Evolutionary conservation across 805 yeast species (phyloP).

Genomic region (Metschnikowia sp.): DNA sequence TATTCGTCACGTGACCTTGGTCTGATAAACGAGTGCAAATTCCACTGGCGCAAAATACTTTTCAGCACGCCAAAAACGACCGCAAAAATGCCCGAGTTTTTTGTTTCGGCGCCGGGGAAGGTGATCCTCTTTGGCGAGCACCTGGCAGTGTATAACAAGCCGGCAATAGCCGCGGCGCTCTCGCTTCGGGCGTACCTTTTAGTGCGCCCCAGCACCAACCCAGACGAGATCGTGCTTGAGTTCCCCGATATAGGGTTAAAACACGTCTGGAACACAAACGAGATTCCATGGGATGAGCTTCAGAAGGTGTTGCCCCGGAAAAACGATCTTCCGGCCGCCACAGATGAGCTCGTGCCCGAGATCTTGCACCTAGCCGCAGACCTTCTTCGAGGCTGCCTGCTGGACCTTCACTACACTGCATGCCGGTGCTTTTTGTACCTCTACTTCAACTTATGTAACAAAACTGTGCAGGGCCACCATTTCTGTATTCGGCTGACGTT

Average conservation of each 20-base stretch:
- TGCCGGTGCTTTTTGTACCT: slow-evolving; percentile 83
- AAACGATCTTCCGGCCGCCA: slow-evolving; percentile 26
- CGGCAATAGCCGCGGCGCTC: slow-evolving; percentile 95
- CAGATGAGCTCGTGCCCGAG: slow-evolving; percentile 59
- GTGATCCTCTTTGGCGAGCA: slow-evolving; percentile 96
- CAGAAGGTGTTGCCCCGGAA: slow-evolving; percentile 5
- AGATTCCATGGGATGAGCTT: slow-evolving; percentile 59
- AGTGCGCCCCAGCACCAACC: slow-evolving; percentile 47
- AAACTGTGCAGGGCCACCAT: slow-evolving; percentile 45
- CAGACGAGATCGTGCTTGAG: slow-evolving; percentile 52
- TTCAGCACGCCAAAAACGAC: not conserved
- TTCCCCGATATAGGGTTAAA: slow-evolving; percentile 75
- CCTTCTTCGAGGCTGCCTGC: slow-evolving; percentile 43
- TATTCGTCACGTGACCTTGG: too few relatives aligned
- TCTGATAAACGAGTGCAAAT: too few relatives aligned
- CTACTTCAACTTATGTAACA: slow-evolving; percentile 54
- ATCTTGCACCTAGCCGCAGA: slow-evolving; percentile 48
- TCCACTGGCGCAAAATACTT: too few relatives aligned
- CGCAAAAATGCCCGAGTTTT: slow-evolving; percentile 34
- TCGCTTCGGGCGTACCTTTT: slow-evolving; percentile 79
- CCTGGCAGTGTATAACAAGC: slow-evolving; percentile 89
- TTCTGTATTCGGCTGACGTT: slow-evolving; percentile 76
- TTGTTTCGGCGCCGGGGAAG: slow-evolving; percentile 93
- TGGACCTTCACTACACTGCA: slow-evolving; percentile 67
- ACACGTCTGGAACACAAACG: slow-evolving; percentile 57